Evolutionary conservation across 2,329 filamentous ascomycete species (phyloP).

Genomic region (Hypomyces rosellus): DNA sequence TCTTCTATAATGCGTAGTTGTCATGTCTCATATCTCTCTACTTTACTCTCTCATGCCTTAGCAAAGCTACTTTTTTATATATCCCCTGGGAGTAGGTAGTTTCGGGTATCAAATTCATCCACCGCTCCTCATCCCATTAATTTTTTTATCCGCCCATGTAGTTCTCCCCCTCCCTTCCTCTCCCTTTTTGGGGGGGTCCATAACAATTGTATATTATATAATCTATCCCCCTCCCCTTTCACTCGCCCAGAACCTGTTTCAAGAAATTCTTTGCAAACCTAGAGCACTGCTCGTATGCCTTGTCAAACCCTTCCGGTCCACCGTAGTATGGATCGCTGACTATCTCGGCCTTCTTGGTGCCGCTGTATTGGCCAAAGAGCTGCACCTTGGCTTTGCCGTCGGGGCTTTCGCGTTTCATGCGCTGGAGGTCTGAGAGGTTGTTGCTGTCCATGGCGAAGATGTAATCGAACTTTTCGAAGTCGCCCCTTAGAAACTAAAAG

Average conservation of each 20-base stretch:
- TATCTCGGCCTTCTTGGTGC: conserved; percentile 57
- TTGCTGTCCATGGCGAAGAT: conserved; percentile 89
- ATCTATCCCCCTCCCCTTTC: conserved; percentile 8
- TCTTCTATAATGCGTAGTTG: too few relatives aligned
- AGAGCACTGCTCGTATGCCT: conserved; percentile 77
- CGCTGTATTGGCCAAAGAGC: conserved; percentile 79
- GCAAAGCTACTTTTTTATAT: too few relatives aligned
- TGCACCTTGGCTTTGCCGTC: conserved; percentile 60
- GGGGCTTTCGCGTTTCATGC: conserved; percentile 52
- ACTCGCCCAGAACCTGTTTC: conserved; percentile 40
- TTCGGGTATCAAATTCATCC: too few relatives aligned
- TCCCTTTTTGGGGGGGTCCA: too few relatives aligned
- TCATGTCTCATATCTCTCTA: too few relatives aligned
- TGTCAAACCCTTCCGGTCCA: conserved; percentile 71
- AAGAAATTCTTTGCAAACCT: conserved; percentile 75
- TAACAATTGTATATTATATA: not conserved
- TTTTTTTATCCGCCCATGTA: too few relatives aligned
- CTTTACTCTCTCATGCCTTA: too few relatives aligned
- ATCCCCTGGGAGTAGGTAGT: too few relatives aligned
- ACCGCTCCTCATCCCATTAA: too few relatives aligned
- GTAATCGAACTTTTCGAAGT: conserved; percentile 86
- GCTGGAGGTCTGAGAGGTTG: conserved; percentile 67
- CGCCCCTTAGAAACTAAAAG: conserved; percentile 48
- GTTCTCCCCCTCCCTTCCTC: not conserved
- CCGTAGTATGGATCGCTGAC: conserved; percentile 92